These are phyloP conservation scores for Aspergillus sp. DNA, from an alignment of 2,329 filamentous ascomycete genomes.

Conservation along the genomic window DNA sequence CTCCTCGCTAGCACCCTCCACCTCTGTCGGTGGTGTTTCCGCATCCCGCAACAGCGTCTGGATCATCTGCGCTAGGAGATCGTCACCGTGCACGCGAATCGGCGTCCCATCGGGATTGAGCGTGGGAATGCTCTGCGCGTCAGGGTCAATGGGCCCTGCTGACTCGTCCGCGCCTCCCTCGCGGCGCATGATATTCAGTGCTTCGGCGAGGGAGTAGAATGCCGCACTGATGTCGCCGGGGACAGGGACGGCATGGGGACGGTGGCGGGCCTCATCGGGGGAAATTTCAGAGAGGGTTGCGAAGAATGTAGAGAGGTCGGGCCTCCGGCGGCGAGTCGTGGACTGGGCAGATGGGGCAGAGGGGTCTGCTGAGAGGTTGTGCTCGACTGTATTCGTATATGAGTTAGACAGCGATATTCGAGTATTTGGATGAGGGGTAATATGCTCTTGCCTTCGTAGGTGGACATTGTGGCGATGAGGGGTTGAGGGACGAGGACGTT, in stretches of 20 bases:
- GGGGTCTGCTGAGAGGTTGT: conserved; percentile 25
- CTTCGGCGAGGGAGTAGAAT: conserved; percentile 61
- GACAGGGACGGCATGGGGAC: conserved; percentile 59
- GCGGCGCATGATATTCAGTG: conserved; percentile 58
- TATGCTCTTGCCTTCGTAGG: conserved; percentile 38
- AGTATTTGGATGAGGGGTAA: not conserved
- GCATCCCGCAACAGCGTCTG: conserved; percentile 55
- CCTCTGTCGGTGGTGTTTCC: conserved; percentile 59
- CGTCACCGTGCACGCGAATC: conserved; percentile 31
- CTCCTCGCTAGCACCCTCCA: conserved; percentile 61
- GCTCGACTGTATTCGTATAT: conserved; percentile 37
- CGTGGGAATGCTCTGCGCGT: conserved; percentile 27
- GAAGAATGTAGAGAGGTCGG: conserved; percentile 67
- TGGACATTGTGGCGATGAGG: conserved; percentile 35
- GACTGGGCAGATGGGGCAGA: conserved; percentile 18
- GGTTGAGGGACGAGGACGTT: not conserved
- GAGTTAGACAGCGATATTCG: not conserved
- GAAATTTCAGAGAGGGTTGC: conserved; percentile 59
- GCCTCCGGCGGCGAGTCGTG: conserved; percentile 49
- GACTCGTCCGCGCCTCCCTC: conserved; percentile 33
- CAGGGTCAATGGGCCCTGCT: not conserved
- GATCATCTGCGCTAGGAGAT: conserved; percentile 57
- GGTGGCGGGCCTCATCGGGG: conserved; percentile 49
- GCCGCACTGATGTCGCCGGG: conserved; percentile 62
- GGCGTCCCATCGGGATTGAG: conserved; percentile 7